Evolutionary conservation across 192 early-diverging fungal species (phyloP), one percentile per base, ranked within the genome.

Genomic region (Backusella westeae): DNA sequence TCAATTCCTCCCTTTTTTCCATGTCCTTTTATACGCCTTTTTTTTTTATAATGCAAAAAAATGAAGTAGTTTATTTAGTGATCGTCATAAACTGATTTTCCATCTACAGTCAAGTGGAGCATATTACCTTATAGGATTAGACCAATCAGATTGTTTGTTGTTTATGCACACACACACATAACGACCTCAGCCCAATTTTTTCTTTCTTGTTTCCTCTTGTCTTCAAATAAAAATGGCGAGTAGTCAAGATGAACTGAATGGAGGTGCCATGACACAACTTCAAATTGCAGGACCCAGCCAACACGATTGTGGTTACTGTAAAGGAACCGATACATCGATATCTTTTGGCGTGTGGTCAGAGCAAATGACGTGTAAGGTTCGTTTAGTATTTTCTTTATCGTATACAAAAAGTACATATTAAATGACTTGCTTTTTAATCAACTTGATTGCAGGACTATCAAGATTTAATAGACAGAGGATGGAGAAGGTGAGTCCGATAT

Each of bases 271-370:
- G 70, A 41, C 67, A n/a, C 26, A 46, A 6, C 39, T 71, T 23
- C 39, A 76, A 0, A 36, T 81, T 71, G 76, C 34, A 17, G 80
- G 80, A 15, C 49, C 32, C 1, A 85, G 76, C n/a, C 34, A 78
- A 17, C 75, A 77, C 34, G 76, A 79, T 6, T 94, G 93, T 70
- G 93, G 93, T 12, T 94, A 94, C 79, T 94, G 93, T 79, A 85
- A 91, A 29, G 76, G 71, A 9, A 69, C 39, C 0, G 77, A 84
- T 19, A 80, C 88, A 5, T 93, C 91, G 0, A 67, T 67, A 35
- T 89, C 86, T 59, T 89, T 83, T 79, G 93, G 93, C 21, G 75
- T 91, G 44, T 89, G 87, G 81, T 90, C 88, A 8, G 85, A 92
- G 77, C 59, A 80, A 19, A 73, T 93, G 71, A 81, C 85, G 10